Percentiles rank a stretch among this genome's conserved stretches.
phyloP scores from a whole-genome alignment of 2,329 filamentous ascomycete genomes.

The Cytospora piceae region DNA sequence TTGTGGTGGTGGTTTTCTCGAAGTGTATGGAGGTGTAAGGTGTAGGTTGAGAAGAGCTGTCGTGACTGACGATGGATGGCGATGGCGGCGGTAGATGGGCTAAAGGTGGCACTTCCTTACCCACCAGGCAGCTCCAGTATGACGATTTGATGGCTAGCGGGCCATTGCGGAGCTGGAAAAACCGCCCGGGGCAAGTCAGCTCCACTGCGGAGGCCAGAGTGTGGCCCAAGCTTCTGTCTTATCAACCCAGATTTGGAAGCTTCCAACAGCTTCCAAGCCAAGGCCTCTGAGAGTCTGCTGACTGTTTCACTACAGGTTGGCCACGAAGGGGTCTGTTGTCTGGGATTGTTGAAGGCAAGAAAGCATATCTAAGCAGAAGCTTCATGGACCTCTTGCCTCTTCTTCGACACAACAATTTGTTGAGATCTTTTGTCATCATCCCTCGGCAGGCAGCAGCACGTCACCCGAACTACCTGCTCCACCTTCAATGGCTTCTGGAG shows the following conservation, averaged over 20 bases:
- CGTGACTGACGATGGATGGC: conserved; percentile 16
- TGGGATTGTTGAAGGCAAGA: background rate
- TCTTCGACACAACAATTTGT: background rate
- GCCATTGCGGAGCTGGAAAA: conserved; percentile 18
- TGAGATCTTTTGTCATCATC: background rate
- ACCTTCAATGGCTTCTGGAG: background rate
- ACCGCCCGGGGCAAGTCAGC: conserved; percentile 24
- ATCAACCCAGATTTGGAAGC: conserved; percentile 33
- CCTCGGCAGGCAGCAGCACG: background rate
- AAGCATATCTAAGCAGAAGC: background rate
- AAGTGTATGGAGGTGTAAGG: conserved; percentile 10
- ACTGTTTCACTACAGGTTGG: background rate
- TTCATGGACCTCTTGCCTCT: background rate
- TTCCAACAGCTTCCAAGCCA: background rate
- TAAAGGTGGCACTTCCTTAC: conserved; percentile 14
- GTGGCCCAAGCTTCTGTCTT: conserved; percentile 33
- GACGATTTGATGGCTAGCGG: conserved; percentile 26
- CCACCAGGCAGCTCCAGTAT: conserved; percentile 28
- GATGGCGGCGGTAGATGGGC: conserved; percentile 21
- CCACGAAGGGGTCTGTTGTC: background rate
- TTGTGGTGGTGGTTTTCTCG: conserved; percentile 8
- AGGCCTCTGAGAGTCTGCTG: background rate
- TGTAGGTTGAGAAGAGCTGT: conserved; percentile 21
- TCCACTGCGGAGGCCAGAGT: conserved; percentile 27
- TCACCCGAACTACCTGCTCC: background rate